These are phyloP conservation scores for Phoenix roebelenii DNA, from an alignment of 176 grass and related monocot species.

Conservation along the genomic window DNA sequence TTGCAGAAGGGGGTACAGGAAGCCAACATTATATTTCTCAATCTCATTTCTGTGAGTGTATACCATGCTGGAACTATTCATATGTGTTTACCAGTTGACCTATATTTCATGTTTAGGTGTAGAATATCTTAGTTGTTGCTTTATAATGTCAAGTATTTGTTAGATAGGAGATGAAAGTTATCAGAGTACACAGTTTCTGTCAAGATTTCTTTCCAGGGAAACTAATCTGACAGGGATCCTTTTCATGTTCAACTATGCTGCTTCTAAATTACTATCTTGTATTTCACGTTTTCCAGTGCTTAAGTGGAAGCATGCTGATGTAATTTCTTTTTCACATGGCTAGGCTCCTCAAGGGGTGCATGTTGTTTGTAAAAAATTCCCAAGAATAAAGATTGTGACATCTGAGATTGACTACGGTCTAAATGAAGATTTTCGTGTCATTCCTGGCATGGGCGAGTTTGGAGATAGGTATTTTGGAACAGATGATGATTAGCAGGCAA, in stretches of 20 bases:
- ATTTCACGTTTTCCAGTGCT: background rate
- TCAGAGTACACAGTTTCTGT: too few relatives aligned
- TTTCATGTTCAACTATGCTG: too few relatives aligned
- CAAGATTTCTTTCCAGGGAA: too few relatives aligned
- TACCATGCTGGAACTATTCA: background rate
- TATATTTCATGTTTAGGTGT: too few relatives aligned
- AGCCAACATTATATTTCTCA: constrained; percentile 82
- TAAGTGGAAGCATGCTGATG: constrained; percentile 2
- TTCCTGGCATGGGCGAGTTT: constrained; percentile 87
- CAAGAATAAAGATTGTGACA: constrained; percentile 92
- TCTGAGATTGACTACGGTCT: constrained; percentile 86
- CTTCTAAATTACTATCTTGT: too few relatives aligned
- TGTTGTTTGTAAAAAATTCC: constrained; percentile 88
- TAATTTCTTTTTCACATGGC: constrained; percentile 1
- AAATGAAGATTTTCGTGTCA: constrained; percentile 68
- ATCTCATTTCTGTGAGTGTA: constrained; percentile 83
- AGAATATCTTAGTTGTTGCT: too few relatives aligned
- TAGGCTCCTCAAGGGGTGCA: constrained; percentile 83
- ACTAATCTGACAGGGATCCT: too few relatives aligned
- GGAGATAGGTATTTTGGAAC: constrained; percentile 85
- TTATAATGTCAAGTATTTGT: too few relatives aligned
- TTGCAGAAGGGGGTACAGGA: constrained; percentile 81
- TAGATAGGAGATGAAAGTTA: too few relatives aligned
- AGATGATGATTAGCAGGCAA: constrained; percentile 43
- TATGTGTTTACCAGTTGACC: too few relatives aligned